A percentile compares a stretch with the other conserved stretches of the same genome.
Evolutionary conservation across 2,329 filamentous ascomycete genomes (phyloP).

Genomic region (Aspergillus neoniger): DNA sequence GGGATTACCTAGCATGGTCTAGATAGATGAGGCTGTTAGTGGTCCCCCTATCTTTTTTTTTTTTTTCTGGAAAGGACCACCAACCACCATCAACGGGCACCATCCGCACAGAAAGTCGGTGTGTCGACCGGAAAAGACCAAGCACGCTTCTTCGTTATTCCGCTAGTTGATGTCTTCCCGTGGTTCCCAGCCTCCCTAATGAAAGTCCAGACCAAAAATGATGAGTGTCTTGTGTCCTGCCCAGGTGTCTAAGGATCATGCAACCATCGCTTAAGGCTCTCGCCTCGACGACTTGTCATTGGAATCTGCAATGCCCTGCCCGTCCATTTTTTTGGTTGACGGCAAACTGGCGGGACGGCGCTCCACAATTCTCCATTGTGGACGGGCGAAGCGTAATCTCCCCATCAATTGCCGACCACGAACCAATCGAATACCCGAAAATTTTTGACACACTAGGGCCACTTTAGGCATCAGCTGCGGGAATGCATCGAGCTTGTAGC

Average conservation of each 20-base stretch:
- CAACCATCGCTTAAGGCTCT: too few relatives aligned
- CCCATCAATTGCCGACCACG: neutral
- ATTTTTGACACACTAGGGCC: neutral
- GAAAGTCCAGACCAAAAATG: too few relatives aligned
- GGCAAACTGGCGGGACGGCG: neutral
- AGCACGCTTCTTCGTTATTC: too few relatives aligned
- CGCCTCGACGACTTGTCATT: neutral
- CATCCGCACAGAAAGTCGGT: too few relatives aligned
- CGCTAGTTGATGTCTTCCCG: too few relatives aligned
- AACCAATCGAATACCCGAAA: neutral
- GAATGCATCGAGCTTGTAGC: neutral
- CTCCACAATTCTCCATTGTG: neutral
- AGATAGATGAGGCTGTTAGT: neutral
- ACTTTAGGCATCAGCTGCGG: neutral
- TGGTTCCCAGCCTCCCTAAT: too few relatives aligned
- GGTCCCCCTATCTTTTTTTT: neutral
- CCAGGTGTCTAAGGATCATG: too few relatives aligned
- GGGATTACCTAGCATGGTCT: neutral
- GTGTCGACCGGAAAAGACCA: too few relatives aligned
- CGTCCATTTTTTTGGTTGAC: neutral
- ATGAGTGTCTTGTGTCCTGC: too few relatives aligned
- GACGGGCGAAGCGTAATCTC: neutral
- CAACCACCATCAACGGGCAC: too few relatives aligned
- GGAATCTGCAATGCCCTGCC: neutral
- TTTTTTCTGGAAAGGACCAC: too few relatives aligned